phyloP scores from a whole-genome alignment of 805 yeast genomes.

The Ogataea methanolica region DNA sequence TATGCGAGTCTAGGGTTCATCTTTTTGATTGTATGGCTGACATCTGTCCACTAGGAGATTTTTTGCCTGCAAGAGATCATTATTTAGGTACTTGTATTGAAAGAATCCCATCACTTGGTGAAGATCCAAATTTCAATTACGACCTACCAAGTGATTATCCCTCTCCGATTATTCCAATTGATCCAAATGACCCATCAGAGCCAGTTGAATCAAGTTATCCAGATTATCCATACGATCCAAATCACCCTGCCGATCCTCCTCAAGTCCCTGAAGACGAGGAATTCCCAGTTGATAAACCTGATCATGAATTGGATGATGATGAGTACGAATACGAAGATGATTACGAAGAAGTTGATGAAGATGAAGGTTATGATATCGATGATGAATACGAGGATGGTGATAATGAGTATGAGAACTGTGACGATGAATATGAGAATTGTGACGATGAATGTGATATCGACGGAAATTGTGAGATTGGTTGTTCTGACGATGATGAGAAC shows the following conservation, averaged over 20 bases:
- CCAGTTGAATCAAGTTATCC: no score
- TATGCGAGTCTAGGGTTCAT: slow-evolving; percentile 28
- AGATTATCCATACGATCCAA: no score
- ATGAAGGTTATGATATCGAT: not conserved
- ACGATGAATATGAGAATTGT: not conserved
- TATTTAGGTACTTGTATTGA: slow-evolving; percentile 44
- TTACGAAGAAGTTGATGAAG: not conserved
- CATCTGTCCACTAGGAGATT: slow-evolving; percentile 38
- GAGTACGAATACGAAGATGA: not conserved
- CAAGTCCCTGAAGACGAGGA: not conserved
- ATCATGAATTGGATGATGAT: not conserved
- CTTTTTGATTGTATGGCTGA: slow-evolving; percentile 38
- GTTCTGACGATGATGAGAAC: not conserved
- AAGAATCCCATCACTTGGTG: slow-evolving; percentile 22
- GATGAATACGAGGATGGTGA: not conserved
- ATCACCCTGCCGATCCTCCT: not conserved
- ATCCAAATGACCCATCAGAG: not conserved
- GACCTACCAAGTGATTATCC: slow-evolving; percentile 3
- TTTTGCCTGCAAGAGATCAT: slow-evolving; percentile 45
- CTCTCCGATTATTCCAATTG: not conserved
- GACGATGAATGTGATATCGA: not conserved
- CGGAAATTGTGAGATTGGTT: not conserved
- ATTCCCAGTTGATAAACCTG: not conserved
- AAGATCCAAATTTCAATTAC: slow-evolving; percentile 20
- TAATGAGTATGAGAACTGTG: not conserved